A percentile compares a stretch with the other conserved stretches of the same genome.
Evolutionary conservation across 352 stramenopile species (phyloP).

Genomic region (Globisporangium iwayamae): DNA sequence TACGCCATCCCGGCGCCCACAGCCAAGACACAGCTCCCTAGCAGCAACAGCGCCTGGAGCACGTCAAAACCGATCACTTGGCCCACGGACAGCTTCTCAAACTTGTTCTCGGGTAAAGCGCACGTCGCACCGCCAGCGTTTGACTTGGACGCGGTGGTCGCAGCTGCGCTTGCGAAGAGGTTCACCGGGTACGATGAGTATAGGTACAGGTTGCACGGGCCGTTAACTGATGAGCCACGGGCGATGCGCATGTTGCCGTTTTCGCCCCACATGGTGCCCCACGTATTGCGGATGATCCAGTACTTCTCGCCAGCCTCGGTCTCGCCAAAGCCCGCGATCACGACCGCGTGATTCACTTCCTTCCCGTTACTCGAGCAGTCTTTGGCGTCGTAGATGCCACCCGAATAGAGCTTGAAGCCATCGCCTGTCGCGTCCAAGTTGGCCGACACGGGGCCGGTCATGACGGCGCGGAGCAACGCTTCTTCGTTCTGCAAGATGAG

Average conservation of each 20-base stretch:
- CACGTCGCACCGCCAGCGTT: slow-evolving; percentile 30
- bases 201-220: slow-evolving; percentile 73
- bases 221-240: slow-evolving; percentile 34
- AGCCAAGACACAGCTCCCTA: slow-evolving; percentile 31
- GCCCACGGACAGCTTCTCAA: slow-evolving; percentile 34
- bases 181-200: slow-evolving; percentile 72
- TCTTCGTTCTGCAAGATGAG: slow-evolving; percentile 31
- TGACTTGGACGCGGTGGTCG: slow-evolving; percentile 6
- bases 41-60: slow-evolving; percentile 37
- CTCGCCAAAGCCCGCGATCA: slow-evolving; percentile 82
- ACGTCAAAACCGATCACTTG: slow-evolving; percentile 37
- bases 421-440: slow-evolving; percentile 70
- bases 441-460: slow-evolving; percentile 63
- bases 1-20: slow-evolving; percentile 36
- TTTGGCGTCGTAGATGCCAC: slow-evolving; percentile 81
- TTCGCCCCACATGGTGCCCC: slow-evolving; percentile 88
- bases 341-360: slow-evolving; percentile 86
- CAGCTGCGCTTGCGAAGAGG: slow-evolving; percentile 25
- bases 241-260: slow-evolving; percentile 78
- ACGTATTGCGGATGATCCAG: slow-evolving; percentile 90
- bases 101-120: slow-evolving; percentile 21
- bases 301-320: slow-evolving; percentile 69
- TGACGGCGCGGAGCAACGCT: slow-evolving; percentile 60
- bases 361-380: slow-evolving; percentile 74
- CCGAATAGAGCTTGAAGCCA: slow-evolving; percentile 83